Conservation (phyloP, 2,329 filamentous ascomycete species). For the Alternaria rosae region DNA sequence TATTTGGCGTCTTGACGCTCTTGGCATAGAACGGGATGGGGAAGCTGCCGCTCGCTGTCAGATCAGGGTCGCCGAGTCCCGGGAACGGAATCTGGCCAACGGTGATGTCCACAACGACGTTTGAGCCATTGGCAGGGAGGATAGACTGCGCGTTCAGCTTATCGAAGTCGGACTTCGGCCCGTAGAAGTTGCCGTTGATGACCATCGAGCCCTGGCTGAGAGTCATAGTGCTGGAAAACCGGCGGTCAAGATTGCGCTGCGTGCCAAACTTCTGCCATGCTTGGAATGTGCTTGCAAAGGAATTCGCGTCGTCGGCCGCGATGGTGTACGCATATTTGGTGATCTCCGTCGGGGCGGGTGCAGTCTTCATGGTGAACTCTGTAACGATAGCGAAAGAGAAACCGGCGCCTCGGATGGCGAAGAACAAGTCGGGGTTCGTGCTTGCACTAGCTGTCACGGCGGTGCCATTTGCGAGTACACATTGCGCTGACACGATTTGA, state of each 20-base stretch:
- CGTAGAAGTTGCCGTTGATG: conserved; percentile 1
- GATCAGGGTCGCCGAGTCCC: background rate
- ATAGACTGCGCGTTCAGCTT: background rate
- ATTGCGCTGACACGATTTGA: conserved; percentile 1
- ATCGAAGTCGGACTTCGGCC: background rate
- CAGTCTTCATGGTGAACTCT: conserved; percentile 3
- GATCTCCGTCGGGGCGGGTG: background rate
- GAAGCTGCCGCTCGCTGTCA: background rate
- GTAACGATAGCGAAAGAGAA: conserved; percentile 2
- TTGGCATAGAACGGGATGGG: background rate
- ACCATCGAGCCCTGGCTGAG: background rate
- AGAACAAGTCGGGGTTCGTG: background rate
- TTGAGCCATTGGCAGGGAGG: background rate
- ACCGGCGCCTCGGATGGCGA: conserved; percentile 1
- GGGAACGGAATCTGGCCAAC: background rate
- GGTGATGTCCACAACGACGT: background rate
- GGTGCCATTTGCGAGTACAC: background rate
- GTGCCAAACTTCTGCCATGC: background rate
- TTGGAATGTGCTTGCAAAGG: background rate
- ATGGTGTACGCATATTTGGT: background rate
- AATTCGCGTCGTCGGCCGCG: background rate
- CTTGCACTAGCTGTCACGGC: background rate
- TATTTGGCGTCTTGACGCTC: conserved; percentile 1
- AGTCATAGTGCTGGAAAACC: background rate
- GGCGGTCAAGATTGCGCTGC: background rate